Conservation (phyloP, 768 basidiomycete genomes). For the Thelephora ganbajun region DNA sequence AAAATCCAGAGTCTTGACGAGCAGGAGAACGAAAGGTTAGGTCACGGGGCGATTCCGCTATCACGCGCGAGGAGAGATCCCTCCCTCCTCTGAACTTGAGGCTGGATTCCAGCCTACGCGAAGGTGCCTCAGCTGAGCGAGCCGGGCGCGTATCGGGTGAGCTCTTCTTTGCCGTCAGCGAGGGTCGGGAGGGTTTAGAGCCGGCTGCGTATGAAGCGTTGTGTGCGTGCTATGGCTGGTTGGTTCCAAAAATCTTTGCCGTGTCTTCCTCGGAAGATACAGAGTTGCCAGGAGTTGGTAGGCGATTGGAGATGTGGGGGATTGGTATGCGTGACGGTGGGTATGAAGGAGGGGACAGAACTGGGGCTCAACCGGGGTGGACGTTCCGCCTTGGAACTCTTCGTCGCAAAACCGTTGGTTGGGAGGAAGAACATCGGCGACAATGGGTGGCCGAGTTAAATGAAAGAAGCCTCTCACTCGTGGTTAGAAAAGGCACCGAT, state of each 20-base stretch:
- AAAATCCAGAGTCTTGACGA: slow-evolving; percentile 28
- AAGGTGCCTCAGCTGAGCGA: background rate
- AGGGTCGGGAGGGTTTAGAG: slow-evolving; percentile 21
- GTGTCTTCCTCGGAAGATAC: slow-evolving; percentile 34
- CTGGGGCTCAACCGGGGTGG: slow-evolving; percentile 38
- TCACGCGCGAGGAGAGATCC: background rate
- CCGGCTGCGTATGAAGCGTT: slow-evolving; percentile 36
- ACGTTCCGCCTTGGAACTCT: slow-evolving; percentile 19
- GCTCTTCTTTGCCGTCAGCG: slow-evolving; percentile 58
- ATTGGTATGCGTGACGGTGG: slow-evolving; percentile 12
- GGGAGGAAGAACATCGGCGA: background rate
- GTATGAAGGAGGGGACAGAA: slow-evolving; percentile 25
- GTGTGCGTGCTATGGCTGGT: slow-evolving; percentile 21
- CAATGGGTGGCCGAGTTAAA: slow-evolving; percentile 6
- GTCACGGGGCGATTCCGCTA: background rate
- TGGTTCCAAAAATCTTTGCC: slow-evolving; percentile 7
- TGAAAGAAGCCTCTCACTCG: background rate
- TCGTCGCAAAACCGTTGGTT: background rate
- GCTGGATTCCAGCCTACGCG: too few relatives aligned
- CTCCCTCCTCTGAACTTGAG: too few relatives aligned
- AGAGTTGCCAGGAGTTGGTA: slow-evolving; percentile 45
- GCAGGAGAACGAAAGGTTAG: slow-evolving; percentile 4
- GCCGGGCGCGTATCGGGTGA: slow-evolving; percentile 67
- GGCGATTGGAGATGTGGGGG: slow-evolving; percentile 40
- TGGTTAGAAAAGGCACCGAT: background rate